phyloP scores from a whole-genome alignment of 2,329 filamentous ascomycete species.

The Biscogniauxia marginata region DNA sequence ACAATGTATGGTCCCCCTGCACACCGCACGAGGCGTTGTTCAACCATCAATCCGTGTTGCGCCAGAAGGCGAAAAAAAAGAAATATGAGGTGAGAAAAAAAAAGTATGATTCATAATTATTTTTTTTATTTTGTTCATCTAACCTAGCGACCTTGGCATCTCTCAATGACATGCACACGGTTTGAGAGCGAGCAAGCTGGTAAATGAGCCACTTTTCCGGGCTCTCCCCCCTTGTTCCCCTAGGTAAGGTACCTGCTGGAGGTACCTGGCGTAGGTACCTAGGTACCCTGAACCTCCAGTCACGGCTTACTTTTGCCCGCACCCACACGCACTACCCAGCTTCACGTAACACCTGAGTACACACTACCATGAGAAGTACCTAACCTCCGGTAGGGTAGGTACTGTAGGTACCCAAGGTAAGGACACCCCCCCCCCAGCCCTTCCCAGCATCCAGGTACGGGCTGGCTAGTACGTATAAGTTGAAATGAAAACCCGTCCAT shows the following conservation, averaged over 20 bases:
- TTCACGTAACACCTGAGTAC: conserved; percentile 4
- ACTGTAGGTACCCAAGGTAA: not conserved
- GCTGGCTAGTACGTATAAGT: conserved; percentile 29
- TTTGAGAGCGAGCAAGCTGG: conserved; percentile 20
- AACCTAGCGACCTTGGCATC: not conserved
- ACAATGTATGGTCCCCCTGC: not conserved
- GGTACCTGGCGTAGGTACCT: conserved; percentile 16
- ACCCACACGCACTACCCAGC: conserved; percentile 17
- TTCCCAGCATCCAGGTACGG: not conserved
- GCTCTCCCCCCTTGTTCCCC: conserved; percentile 11
- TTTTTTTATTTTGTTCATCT: not conserved
- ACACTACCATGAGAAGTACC: too few relatives aligned
- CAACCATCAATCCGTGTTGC: not conserved
- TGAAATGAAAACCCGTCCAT: conserved; percentile 31
- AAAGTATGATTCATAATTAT: conserved; percentile 4
- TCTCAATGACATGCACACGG: conserved; percentile 9
- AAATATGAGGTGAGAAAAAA: conserved; percentile 3
- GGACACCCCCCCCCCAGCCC: not conserved
- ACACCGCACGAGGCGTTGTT: not conserved
- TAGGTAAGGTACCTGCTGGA: conserved; percentile 17
- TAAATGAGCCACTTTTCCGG: conserved; percentile 28
- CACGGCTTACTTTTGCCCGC: not conserved
- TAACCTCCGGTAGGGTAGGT: not conserved
- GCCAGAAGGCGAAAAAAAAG: not conserved
- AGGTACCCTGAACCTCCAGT: not conserved